phyloP scores from a whole-genome alignment of 768 basidiomycete genomes.

The Butyriboletus loyo region DNA sequence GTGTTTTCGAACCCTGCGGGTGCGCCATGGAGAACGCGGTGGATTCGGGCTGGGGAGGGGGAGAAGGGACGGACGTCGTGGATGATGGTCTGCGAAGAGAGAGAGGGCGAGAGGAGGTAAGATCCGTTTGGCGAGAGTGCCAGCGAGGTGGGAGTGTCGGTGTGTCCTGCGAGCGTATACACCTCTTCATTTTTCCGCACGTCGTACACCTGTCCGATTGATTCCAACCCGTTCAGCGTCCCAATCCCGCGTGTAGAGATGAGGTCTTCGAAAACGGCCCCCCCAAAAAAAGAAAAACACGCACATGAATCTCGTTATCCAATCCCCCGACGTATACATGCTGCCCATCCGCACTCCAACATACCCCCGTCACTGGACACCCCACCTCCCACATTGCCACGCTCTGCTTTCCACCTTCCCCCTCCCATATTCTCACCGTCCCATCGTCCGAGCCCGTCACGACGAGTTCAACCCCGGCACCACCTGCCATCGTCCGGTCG shows the following conservation, averaged over 20 bases:
- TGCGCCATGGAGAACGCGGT: conserved; percentile 76
- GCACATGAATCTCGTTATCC: conserved; percentile 94
- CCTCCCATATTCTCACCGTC: conserved; percentile 89
- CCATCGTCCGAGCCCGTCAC: conserved; percentile 92
- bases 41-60: conserved; percentile 74
- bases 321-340: conserved; percentile 88
- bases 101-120: conserved; percentile 85
- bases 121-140: conserved; percentile 84
- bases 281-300: conserved; percentile 27
- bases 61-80: conserved; percentile 96
- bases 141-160: conserved; percentile 93
- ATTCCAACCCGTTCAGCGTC: neutral
- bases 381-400: conserved; percentile 82
- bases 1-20: conserved; percentile 94
- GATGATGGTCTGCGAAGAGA: conserved; percentile 86
- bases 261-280: no score
- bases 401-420: conserved; percentile 67
- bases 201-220: conserved; percentile 69
- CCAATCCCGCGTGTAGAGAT: no score
- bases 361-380: conserved; percentile 88
- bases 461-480: conserved; percentile 80
- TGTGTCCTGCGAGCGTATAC: conserved; percentile 79
- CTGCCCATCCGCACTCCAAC: conserved; percentile 89
- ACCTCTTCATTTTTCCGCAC: conserved; percentile 80
- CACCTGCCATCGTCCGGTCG: conserved; percentile 82